Conservation (phyloP, 2,329 filamentous ascomycete genomes). For the Bipolaris sorokiniana region DNA sequence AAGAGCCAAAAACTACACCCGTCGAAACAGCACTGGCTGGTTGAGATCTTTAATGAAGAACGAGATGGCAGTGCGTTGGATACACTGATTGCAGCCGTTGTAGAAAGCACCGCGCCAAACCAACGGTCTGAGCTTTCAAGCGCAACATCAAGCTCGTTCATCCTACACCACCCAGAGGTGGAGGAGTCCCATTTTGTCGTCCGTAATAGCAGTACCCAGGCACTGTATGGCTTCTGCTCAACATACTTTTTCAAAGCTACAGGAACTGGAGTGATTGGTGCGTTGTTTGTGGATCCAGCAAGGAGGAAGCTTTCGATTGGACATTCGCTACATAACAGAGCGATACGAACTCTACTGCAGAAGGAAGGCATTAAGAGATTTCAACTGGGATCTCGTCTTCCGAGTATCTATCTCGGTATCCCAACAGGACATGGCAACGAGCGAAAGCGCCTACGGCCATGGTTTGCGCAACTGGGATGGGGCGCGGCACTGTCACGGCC, state of each 20-base stretch:
- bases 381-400: slow-evolving; percentile 80
- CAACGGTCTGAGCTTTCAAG: slow-evolving; percentile 72
- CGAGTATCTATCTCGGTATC: slow-evolving; percentile 85
- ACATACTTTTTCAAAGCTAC: slow-evolving; percentile 80
- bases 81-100: slow-evolving; percentile 73
- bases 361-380: slow-evolving; percentile 76
- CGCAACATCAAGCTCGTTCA: slow-evolving; percentile 75
- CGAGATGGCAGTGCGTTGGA: slow-evolving; percentile 77
- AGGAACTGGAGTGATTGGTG: slow-evolving; percentile 76
- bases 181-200: slow-evolving; percentile 90
- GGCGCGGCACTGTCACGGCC: slow-evolving; percentile 70
- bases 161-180: slow-evolving; percentile 71
- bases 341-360: slow-evolving; percentile 75
- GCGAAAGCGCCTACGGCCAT: slow-evolving; percentile 68
- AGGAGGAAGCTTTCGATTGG: slow-evolving; percentile 90
- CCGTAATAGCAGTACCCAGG: slow-evolving; percentile 88
- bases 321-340: slow-evolving; percentile 84
- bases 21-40: slow-evolving; percentile 93
- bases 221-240: slow-evolving; percentile 88
- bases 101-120: slow-evolving; percentile 68
- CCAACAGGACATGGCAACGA: slow-evolving; percentile 70
- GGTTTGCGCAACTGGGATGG: slow-evolving; percentile 93
- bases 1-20: slow-evolving; percentile 88
- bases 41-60: slow-evolving; percentile 83
- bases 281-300: slow-evolving; percentile 86